Conservation (phyloP, 2,329 filamentous ascomycete species). For the Hypocreales sp. region DNA sequence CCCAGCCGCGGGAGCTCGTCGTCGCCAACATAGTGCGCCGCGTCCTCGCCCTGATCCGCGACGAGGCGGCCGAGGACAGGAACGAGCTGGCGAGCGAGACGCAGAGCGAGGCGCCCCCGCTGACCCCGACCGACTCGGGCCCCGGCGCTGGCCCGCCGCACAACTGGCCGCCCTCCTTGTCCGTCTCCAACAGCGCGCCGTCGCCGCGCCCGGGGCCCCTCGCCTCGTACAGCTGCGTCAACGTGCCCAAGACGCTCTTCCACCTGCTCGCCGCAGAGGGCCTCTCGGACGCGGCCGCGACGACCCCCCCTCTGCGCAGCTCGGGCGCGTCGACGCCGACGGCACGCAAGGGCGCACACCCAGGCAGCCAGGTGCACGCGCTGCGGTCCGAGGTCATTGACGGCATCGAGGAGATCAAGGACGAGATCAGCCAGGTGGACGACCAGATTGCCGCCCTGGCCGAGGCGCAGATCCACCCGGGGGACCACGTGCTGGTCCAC, state of each 20-base stretch:
- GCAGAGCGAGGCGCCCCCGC: constrained; percentile 29
- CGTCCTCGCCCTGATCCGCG: constrained; percentile 77
- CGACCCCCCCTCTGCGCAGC: constrained; percentile 29
- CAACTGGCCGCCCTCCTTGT: too few relatives aligned
- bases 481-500: constrained; percentile 83
- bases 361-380: constrained; percentile 41
- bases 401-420: constrained; percentile 89
- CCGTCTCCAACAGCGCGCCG: constrained; percentile 11
- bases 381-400: constrained; percentile 83
- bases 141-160: constrained; percentile 2
- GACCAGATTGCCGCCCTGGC: constrained; percentile 83
- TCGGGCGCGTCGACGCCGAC: constrained; percentile 36
- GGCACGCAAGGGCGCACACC: constrained; percentile 15
- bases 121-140: constrained; percentile 23
- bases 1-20: constrained; percentile 79
- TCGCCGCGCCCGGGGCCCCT: constrained; percentile 42
- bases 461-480: constrained; percentile 82
- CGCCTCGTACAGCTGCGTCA: constrained; percentile 47
- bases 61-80: constrained; percentile 72
- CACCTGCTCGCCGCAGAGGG: constrained; percentile 66
- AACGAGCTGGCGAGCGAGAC: constrained; percentile 49
- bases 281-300: constrained; percentile 23
- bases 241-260: constrained; percentile 65
- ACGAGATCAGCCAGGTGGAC: constrained; percentile 85
- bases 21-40: constrained; percentile 90